These are phyloP conservation scores for Thielaviopsis ethacetica DNA, from an alignment of 2,329 filamentous ascomycete genomes.

Conservation along the genomic window DNA sequence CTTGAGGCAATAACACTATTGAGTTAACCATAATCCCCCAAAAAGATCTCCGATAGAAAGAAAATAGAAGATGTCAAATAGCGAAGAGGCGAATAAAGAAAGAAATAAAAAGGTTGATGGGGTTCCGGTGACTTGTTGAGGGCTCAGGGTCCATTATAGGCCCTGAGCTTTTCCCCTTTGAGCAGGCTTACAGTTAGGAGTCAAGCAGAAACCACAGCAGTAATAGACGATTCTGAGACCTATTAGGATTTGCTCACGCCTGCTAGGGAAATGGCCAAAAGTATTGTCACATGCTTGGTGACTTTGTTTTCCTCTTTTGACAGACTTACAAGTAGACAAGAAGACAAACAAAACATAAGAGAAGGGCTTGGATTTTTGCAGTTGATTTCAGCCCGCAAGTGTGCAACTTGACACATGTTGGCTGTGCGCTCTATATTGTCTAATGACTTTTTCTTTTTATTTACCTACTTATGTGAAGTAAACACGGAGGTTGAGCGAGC, in stretches of 20 bases:
- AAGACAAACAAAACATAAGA: neutral
- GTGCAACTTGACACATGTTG: neutral
- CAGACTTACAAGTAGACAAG: neutral
- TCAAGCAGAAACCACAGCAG: neutral
- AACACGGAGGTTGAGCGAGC: too few relatives aligned
- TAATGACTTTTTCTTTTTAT: neutral
- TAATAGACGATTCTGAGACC: neutral
- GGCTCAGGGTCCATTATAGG: neutral
- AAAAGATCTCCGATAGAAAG: neutral
- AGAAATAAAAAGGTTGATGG: neutral
- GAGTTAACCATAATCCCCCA: neutral
- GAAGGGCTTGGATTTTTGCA: neutral
- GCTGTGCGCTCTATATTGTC: neutral
- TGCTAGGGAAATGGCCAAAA: too few relatives aligned
- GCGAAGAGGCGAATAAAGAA: neutral
- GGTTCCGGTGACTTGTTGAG: neutral
- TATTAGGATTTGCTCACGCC: too few relatives aligned
- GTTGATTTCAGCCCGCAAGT: neutral
- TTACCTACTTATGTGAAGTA: neutral
- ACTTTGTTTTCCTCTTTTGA: neutral
- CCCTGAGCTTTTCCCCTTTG: neutral
- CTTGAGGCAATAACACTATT: neutral
- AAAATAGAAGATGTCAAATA: neutral
- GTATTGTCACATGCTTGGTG: neutral
- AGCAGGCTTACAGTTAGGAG: neutral